Base-by-base conservation (phyloP, 208 protist genomes). In the Trypanosoma melophagium region DNA sequence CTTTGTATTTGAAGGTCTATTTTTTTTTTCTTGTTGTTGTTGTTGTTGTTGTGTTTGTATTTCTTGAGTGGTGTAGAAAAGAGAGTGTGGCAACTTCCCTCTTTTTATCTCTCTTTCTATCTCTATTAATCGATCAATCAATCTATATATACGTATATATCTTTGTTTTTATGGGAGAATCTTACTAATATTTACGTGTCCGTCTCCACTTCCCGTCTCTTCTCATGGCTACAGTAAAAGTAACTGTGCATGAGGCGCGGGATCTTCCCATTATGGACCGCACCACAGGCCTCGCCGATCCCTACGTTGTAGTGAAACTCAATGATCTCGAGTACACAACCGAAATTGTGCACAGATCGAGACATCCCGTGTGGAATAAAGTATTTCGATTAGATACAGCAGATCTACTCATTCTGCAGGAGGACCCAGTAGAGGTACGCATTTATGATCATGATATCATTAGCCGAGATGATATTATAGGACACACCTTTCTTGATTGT, bases 391-490 rank as follows among this genome's bases (percentile, higher is more conserved):
- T 97, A 62, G 88, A 92, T 72, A 87, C 82, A 0, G 77, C 92
- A 16, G 86, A 97, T 66, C 75, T 95, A n/a, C 69, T 92, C 47
- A 77, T 90, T 17, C 63, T 98, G 60, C 96, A 98, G 71, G 93
- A 99, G 64, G 92, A 98, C 65, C 93, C 94, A 40, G 74, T 98
- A 2, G 94, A 98, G 66, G 81, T 98, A 14, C 83, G 90, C 44
- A 89, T 99, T 5, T 98, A 90, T 71, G 97, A 99, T 77, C 92
- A 98, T 69, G 97, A 99, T 80, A 90, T 94, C 59, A 89, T 98
- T 59, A 97, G 89, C 60, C 79, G 92, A 17, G 95, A 99, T 75
- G 96, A 98, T 72, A 80, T 97, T 51, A 88, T 99, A 41, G 97
- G 97, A 10, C 85, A 87, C 40, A 93, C 98, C 14, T 85, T 93